Evolutionary conservation across 176 grass and related monocot genomes (phyloP).

Genomic region (Calamus simplicifolius): DNA sequence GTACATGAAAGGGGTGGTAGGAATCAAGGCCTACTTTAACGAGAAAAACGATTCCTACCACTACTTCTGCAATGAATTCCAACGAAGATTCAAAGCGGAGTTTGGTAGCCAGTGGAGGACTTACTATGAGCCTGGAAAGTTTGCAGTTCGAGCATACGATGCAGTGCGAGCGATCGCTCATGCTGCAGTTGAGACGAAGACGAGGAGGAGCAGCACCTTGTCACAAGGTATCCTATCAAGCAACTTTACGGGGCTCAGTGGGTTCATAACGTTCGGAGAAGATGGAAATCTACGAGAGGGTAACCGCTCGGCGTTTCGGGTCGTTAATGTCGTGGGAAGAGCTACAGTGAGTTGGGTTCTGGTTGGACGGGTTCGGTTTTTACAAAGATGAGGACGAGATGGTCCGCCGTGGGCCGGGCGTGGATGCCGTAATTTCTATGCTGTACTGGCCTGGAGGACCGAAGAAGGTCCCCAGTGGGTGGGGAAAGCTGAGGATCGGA

Average conservation of each 20-base stretch:
- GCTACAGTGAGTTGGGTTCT: slow-evolving; percentile 15
- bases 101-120: too few species aligned
- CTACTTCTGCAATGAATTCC: neutral
- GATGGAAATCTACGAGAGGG: neutral
- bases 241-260: slow-evolving; percentile 17
- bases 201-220: neutral
- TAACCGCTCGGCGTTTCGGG: neutral
- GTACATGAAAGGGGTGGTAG: neutral
- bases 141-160: slow-evolving; percentile 29
- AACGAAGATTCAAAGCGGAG: neutral
- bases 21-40: neutral
- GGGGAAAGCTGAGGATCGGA: slow-evolving; percentile 18
- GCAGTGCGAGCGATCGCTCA: slow-evolving; percentile 3
- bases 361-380: slow-evolving; percentile 19
- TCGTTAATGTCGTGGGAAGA: slow-evolving; percentile 15
- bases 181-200: neutral
- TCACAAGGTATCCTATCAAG: neutral
- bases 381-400: slow-evolving; percentile 6
- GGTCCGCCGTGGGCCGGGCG: neutral
- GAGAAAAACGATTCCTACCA: neutral
- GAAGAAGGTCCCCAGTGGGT: slow-evolving; percentile 16
- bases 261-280: neutral
- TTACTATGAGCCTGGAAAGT: slow-evolving; percentile 8
- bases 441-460: slow-evolving; percentile 17
- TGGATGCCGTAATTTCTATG: neutral